Evolutionary conservation across 176 grass and related monocot genomes (phyloP), one percentile per base, ranked within the genome.

Genomic region (Zea luxurians): DNA sequence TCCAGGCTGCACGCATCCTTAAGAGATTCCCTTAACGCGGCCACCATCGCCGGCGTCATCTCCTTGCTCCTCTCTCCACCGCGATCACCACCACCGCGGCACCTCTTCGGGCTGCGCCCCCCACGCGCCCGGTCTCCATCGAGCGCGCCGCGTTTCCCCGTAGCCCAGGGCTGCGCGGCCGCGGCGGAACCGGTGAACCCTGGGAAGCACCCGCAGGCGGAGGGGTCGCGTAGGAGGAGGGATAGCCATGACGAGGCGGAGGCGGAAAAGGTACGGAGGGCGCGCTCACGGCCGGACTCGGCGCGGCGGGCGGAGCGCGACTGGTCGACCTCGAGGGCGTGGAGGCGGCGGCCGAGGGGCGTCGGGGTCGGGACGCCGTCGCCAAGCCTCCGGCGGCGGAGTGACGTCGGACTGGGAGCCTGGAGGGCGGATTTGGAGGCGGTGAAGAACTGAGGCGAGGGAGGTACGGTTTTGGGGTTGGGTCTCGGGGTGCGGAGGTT

Each of bases 1-100:
- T 89, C 87, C 34, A 93, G 66, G 81, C 84, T 85, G 66, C 87
- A 93, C 27, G 81, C 84, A 20, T 93, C 84, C 48, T 44, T 81
- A 63, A 93, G 61, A 17, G 84, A 89, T n/a, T 80, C 73, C 63
- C 76, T 78, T 35, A 93, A 66, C 8, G 50, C 53, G 17, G 84
- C 74, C n/a, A 70, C 4, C 77, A 78, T 82, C 5, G 55, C 61
- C 3, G 81, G 75, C 41, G 77, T 83, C 80, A 73, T 69, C 8
- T 13, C 66, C 63, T 66, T 80, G 64, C 47, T 84, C 44, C 55
- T 81, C 42, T 61, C 68, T 37, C 27, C 49, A 13, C 34, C 27
- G 45, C 27, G 63, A 61, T 65, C 78, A 54, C 70, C 73, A 21
- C 37, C 70, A 13, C 62, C 70, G 6, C 76, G 76, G 41, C 13